These are phyloP conservation scores for Pythium apleroticum DNA, from an alignment of 352 stramenopile genomes.

Conservation along the genomic window DNA sequence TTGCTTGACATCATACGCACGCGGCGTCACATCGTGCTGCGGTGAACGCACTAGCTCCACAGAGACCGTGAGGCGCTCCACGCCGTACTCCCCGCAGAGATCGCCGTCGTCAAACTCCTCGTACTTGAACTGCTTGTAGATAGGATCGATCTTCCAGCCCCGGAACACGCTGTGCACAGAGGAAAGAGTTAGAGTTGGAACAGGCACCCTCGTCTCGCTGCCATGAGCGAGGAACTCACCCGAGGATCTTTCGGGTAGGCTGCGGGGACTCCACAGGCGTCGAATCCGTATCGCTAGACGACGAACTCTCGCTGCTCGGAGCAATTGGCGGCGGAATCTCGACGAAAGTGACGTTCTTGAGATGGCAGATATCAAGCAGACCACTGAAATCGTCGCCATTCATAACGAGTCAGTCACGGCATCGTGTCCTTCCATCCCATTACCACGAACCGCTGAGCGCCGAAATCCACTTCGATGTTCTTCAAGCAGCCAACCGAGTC, in stretches of 20 bases:
- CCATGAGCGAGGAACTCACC: conserved; percentile 28
- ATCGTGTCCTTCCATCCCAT: neutral
- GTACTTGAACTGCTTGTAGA: conserved; percentile 76
- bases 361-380: conserved; percentile 56
- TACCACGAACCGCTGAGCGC: conserved; percentile 39
- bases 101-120: conserved; percentile 80
- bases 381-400: conserved; percentile 31
- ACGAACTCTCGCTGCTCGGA: neutral
- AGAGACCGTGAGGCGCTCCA: conserved; percentile 39
- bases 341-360: conserved; percentile 64
- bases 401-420: neutral
- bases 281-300: neutral
- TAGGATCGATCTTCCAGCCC: conserved; percentile 78
- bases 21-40: conserved; percentile 37
- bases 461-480: conserved; percentile 41
- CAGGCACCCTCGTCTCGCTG: neutral
- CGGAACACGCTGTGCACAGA: conserved; percentile 54
- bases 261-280: neutral
- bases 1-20: conserved; percentile 57
- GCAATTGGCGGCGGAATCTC: neutral
- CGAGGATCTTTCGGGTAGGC: conserved; percentile 47
- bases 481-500: conserved; percentile 43
- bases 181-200: neutral
- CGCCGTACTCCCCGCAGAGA: conserved; percentile 43
- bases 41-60: conserved; percentile 56